phyloP scores from a whole-genome alignment of 768 basidiomycete species.

The Russula earlei region DNA sequence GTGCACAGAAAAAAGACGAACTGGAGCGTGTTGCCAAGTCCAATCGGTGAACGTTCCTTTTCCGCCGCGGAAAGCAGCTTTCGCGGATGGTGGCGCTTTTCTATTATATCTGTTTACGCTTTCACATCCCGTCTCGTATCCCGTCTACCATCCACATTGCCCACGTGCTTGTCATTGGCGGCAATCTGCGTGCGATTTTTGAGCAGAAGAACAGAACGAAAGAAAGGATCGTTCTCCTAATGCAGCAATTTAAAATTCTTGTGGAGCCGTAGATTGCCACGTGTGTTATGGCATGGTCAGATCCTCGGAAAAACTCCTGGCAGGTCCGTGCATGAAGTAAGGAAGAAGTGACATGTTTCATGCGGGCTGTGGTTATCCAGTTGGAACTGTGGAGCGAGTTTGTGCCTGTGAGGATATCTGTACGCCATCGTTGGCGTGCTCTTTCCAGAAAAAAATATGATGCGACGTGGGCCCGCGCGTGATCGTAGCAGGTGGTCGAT shows the following conservation, averaged over 20 bases:
- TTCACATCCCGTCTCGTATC: no score
- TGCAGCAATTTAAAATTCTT: conserved; percentile 9
- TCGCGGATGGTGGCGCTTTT: background rate
- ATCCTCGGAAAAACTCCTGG: conserved; percentile 6
- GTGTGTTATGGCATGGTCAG: conserved; percentile 4
- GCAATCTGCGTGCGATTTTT: background rate
- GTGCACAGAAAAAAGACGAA: conserved; percentile 94
- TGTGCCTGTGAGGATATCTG: conserved; percentile 8
- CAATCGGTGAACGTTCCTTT: conserved; percentile 71
- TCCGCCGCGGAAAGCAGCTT: conserved; percentile 9
- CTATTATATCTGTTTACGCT: no score
- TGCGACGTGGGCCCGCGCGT: background rate
- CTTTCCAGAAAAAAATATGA: background rate
- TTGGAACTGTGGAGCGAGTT: conserved; percentile 2
- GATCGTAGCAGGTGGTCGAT: conserved; percentile 5
- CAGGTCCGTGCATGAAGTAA: background rate
- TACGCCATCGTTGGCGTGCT: background rate
- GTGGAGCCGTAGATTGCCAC: conserved; percentile 1
- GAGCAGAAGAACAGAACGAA: background rate
- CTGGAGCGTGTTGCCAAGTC: conserved; percentile 99
- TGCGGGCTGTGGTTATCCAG: background rate
- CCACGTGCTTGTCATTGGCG: conserved; percentile 10
- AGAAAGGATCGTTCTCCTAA: no score
- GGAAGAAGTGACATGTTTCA: background rate
- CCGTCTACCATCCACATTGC: no score